These are phyloP conservation scores for Hibiscus syriacus DNA, from an alignment of 345 rosid genomes.

Conservation along the genomic window DNA sequence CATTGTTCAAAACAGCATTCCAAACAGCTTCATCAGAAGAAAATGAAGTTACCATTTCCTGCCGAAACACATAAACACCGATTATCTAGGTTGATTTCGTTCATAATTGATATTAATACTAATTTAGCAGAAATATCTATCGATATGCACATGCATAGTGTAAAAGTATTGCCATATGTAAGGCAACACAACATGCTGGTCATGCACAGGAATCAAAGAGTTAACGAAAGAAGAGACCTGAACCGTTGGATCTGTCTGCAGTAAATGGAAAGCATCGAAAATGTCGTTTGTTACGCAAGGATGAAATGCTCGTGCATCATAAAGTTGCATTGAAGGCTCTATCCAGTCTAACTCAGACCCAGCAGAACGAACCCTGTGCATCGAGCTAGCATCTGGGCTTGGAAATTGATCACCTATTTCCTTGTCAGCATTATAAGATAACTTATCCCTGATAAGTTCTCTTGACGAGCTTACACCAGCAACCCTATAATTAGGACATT, in stretches of 20 bases:
- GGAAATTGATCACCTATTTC: slow-evolving; percentile 29
- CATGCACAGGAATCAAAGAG: background rate
- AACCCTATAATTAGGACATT: slow-evolving; percentile 29
- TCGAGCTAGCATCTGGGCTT: slow-evolving; percentile 18
- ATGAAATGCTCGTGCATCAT: slow-evolving; percentile 35
- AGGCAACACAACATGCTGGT: background rate
- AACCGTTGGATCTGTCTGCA: slow-evolving; percentile 76
- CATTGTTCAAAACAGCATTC: slow-evolving; percentile 81
- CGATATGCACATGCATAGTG: background rate
- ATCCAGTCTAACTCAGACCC: slow-evolving; percentile 60
- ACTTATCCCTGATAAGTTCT: slow-evolving; percentile 45
- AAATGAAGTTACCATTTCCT: slow-evolving; percentile 80
- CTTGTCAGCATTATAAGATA: slow-evolving; percentile 24
- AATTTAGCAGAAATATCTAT: background rate
- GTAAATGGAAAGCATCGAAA: slow-evolving; percentile 65
- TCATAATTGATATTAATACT: background rate
- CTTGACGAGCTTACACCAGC: slow-evolving; percentile 36
- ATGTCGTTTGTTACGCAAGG: slow-evolving; percentile 44
- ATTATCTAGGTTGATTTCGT: background rate
- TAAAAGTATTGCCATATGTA: background rate
- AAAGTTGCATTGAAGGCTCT: slow-evolving; percentile 54
- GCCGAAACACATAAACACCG: slow-evolving; percentile 8
- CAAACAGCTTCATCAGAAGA: slow-evolving; percentile 80
- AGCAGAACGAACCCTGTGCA: slow-evolving; percentile 32
- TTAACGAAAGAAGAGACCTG: slow-evolving; percentile 40